These are phyloP conservation scores for Zymoseptoria pseudotritici DNA, from an alignment of 2,329 filamentous ascomycete genomes.

Conservation along the genomic window DNA sequence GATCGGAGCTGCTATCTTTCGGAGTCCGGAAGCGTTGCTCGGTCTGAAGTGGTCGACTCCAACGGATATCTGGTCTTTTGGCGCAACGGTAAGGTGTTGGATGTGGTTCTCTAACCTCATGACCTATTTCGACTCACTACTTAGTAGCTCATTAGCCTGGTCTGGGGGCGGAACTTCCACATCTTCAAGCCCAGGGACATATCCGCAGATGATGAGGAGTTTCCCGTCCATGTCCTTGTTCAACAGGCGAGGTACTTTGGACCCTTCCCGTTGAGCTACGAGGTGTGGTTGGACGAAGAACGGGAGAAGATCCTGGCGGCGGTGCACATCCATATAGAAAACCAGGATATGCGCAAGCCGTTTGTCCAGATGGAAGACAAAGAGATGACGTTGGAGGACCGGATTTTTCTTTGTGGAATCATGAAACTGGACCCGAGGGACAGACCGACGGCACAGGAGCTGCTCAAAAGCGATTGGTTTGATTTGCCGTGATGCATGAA, in stretches of 20 bases:
- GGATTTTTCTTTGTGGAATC: slow-evolving; percentile 34
- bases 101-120: not conserved
- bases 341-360: slow-evolving; percentile 16
- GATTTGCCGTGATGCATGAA: slow-evolving; percentile 5
- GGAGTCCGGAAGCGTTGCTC: slow-evolving; percentile 32
- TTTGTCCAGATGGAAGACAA: slow-evolving; percentile 20
- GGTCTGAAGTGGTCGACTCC: slow-evolving; percentile 31
- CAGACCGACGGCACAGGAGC: slow-evolving; percentile 34
- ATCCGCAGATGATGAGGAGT: slow-evolving; percentile 20
- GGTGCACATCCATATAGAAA: slow-evolving; percentile 10
- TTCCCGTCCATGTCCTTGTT: slow-evolving; percentile 19
- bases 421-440: slow-evolving; percentile 40
- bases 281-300: slow-evolving; percentile 18
- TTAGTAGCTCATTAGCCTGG: slow-evolving; percentile 24
- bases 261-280: slow-evolving; percentile 21
- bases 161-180: slow-evolving; percentile 23
- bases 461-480: slow-evolving; percentile 35
- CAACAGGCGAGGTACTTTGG: slow-evolving; percentile 24
- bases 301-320: slow-evolving; percentile 7
- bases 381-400: slow-evolving; percentile 29
- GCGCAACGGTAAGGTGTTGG: slow-evolving; percentile 27
- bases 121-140: slow-evolving; percentile 2
- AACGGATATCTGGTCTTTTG: slow-evolving; percentile 37
- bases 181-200: slow-evolving; percentile 21
- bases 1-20: slow-evolving; percentile 33